These are phyloP conservation scores for Suillus luteus DNA, from an alignment of 768 basidiomycete genomes.

Conservation along the genomic window DNA sequence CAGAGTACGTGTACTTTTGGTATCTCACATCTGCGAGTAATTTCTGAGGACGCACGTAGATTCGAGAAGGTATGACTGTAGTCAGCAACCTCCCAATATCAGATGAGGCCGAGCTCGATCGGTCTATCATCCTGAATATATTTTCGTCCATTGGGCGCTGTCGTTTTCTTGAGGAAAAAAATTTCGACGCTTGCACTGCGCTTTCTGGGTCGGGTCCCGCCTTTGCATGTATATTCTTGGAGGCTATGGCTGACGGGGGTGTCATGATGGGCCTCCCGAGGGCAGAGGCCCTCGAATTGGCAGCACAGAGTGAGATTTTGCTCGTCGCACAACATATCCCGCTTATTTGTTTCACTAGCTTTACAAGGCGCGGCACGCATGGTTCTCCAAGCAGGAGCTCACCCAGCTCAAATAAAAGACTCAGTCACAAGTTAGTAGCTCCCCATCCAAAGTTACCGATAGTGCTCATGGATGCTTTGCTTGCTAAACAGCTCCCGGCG, in stretches of 20 bases:
- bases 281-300: conserved; percentile 90
- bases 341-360: conserved; percentile 47
- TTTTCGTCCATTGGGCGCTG: conserved; percentile 97
- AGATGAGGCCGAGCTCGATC: conserved; percentile 55
- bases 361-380: conserved; percentile 96
- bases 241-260: conserved; percentile 98
- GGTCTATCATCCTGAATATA: conserved; percentile 80
- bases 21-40: background rate
- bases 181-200: conserved; percentile 98
- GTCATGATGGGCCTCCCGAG: conserved; percentile 99
- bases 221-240: conserved; percentile 94
- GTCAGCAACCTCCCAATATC: conserved; percentile 69
- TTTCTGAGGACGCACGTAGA: conserved; percentile 48
- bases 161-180: conserved; percentile 95
- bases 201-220: conserved; percentile 96
- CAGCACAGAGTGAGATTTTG: conserved; percentile 80
- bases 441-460: background rate
- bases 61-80: conserved; percentile 98
- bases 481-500: conserved; percentile 77
- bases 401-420: conserved; percentile 97
- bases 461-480: conserved; percentile 10
- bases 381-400: conserved; percentile 84
- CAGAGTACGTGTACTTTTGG: conserved; percentile 56
- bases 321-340: background rate
- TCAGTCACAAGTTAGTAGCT: conserved; percentile 84